Conservation (phyloP, 306 rosid species). For the Cucurbita argyrosperma region DNA sequence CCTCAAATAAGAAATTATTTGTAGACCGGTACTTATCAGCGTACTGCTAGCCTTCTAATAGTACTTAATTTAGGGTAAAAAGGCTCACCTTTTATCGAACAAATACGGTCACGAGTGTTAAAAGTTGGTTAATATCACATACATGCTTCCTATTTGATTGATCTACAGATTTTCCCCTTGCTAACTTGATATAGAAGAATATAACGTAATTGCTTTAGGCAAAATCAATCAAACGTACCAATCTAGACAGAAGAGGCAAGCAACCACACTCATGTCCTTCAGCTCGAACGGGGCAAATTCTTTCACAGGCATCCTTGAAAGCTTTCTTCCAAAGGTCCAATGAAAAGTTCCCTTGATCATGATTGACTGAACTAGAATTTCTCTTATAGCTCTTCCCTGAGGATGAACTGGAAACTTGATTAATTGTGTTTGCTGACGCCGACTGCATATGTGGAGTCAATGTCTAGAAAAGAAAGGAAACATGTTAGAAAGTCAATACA, state of each 20-base stretch:
- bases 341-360: slow-evolving; percentile 53
- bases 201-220: neutral
- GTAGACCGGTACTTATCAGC: neutral
- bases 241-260: slow-evolving; percentile 63
- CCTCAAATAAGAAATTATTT: neutral
- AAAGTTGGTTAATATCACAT: neutral
- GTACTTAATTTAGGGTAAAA: neutral
- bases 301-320: slow-evolving; percentile 67
- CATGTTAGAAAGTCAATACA: slow-evolving; percentile 13
- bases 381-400: slow-evolving; percentile 27
- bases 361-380: slow-evolving; percentile 37
- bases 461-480: slow-evolving; percentile 36
- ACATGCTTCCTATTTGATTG: neutral
- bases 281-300: slow-evolving; percentile 87
- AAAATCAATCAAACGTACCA: slow-evolving; percentile 25
- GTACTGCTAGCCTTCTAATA: neutral
- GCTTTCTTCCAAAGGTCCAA: slow-evolving; percentile 87
- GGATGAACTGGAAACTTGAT: slow-evolving; percentile 20
- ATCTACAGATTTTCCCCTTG: neutral
- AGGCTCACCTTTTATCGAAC: neutral
- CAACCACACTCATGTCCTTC: slow-evolving; percentile 98
- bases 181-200: neutral
- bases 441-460: slow-evolving; percentile 88
- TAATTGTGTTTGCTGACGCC: slow-evolving; percentile 26
- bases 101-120: neutral